phyloP scores from a whole-genome alignment of 2,329 filamentous ascomycete genomes.

The Xylaria polymorpha region DNA sequence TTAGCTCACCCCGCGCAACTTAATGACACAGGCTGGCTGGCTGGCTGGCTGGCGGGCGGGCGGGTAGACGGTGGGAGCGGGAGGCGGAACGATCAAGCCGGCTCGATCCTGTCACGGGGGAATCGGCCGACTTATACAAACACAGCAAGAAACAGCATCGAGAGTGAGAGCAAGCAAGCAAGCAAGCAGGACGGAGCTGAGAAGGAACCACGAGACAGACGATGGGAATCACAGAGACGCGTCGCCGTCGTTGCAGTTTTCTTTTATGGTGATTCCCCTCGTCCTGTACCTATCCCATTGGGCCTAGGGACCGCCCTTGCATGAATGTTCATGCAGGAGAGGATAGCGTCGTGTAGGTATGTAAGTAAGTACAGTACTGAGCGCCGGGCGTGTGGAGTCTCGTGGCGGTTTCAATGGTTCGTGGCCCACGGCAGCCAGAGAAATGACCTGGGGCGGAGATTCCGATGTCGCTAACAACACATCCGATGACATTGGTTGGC shows the following conservation, averaged over 20 bases:
- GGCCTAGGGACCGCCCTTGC: constrained; percentile 37
- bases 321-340: constrained; percentile 40
- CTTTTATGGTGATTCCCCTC: constrained; percentile 17
- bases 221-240: constrained; percentile 10
- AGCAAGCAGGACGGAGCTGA: background rate
- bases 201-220: constrained; percentile 10
- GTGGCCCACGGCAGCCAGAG: background rate
- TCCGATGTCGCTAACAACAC: constrained; percentile 40
- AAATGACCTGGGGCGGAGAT: constrained; percentile 27
- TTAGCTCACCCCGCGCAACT: constrained; percentile 29
- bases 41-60: too few species aligned
- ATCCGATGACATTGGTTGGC: constrained; percentile 24
- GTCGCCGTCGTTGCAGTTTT: constrained; percentile 17
- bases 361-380: background rate
- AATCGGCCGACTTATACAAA: constrained; percentile 20
- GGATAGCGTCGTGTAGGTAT: constrained; percentile 7
- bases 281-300: constrained; percentile 2
- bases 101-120: constrained; percentile 25
- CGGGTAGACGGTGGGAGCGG: constrained; percentile 16
- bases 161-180: background rate
- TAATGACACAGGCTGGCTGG: background rate
- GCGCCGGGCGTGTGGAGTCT: constrained; percentile 26
- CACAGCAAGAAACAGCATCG: background rate
- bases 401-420: constrained; percentile 34
- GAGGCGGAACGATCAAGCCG: constrained; percentile 29